A percentile compares a stretch with the other conserved stretches of the same genome.
Evolutionary conservation across 495 filamentous ascomycete genomes (phyloP).

Genomic region (Lasiosphaeris hirsuta): DNA sequence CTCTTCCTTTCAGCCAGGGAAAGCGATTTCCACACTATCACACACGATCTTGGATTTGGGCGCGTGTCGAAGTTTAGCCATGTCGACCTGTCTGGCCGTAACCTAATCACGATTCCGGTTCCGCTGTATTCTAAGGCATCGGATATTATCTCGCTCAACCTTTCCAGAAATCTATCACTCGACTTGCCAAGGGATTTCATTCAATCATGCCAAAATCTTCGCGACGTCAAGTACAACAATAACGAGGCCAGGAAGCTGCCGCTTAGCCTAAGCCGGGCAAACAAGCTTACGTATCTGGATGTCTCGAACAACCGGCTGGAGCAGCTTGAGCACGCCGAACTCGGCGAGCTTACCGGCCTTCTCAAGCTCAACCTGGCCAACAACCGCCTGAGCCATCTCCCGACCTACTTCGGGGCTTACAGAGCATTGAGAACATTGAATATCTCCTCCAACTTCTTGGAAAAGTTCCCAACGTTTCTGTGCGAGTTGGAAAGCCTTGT

Average conservation of each 20-base stretch:
- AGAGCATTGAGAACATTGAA: slow-evolving; percentile 74
- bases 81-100: slow-evolving; percentile 87
- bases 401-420: slow-evolving; percentile 76
- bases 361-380: slow-evolving; percentile 91
- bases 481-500: slow-evolving; percentile 78
- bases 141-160: slow-evolving; percentile 91
- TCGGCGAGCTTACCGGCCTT: slow-evolving; percentile 61
- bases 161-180: slow-evolving; percentile 86
- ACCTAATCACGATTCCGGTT: slow-evolving; percentile 92
- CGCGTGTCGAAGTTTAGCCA: slow-evolving; percentile 87
- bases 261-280: slow-evolving; percentile 76
- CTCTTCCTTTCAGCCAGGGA: slow-evolving; percentile 86
- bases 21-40: slow-evolving; percentile 61
- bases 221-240: slow-evolving; percentile 90
- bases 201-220: slow-evolving; percentile 81
- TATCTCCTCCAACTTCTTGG: slow-evolving; percentile 87
- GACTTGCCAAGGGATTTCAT: slow-evolving; percentile 97
- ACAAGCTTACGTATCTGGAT: slow-evolving; percentile 80
- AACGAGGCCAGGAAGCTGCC: slow-evolving; percentile 91
- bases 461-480: slow-evolving; percentile 78
- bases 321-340: slow-evolving; percentile 75
- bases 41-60: slow-evolving; percentile 70
- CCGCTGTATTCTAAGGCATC: slow-evolving; percentile 83
- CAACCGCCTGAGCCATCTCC: slow-evolving; percentile 76
- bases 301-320: slow-evolving; percentile 92